A percentile compares a stretch with the other conserved stretches of the same genome.
Evolutionary conservation across 2,329 filamentous ascomycete species (phyloP).

Genomic region (Gyromitra esculenta): DNA sequence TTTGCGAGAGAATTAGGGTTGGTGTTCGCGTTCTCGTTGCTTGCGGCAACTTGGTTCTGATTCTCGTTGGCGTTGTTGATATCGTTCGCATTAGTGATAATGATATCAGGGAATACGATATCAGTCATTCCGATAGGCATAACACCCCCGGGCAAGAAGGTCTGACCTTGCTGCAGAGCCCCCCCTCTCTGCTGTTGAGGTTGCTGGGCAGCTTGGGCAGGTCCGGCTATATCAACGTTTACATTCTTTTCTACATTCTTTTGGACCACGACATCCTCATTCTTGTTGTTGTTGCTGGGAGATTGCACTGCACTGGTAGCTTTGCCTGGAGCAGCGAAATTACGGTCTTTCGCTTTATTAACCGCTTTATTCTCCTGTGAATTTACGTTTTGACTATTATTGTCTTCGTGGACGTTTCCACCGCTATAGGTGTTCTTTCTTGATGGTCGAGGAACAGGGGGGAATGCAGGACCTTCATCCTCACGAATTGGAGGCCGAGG

Average conservation of each 20-base stretch:
- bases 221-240: slow-evolving; percentile 45
- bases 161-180: slow-evolving; percentile 45
- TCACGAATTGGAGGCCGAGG: slow-evolving; percentile 10
- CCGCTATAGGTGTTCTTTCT: slow-evolving; percentile 43
- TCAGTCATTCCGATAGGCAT: slow-evolving; percentile 55
- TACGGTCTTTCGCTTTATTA: slow-evolving; percentile 42
- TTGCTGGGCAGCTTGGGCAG: slow-evolving; percentile 19
- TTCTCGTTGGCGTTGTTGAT: slow-evolving; percentile 57
- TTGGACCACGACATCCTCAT: slow-evolving; percentile 47
- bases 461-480: slow-evolving; percentile 32
- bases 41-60: slow-evolving; percentile 53
- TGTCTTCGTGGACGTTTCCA: slow-evolving; percentile 52
- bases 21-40: slow-evolving; percentile 54
- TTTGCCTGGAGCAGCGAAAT: slow-evolving; percentile 28
- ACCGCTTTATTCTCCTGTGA: slow-evolving; percentile 23
- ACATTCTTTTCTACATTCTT: slow-evolving; percentile 53
- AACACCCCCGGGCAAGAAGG: slow-evolving; percentile 54
- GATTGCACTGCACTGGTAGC: background rate
- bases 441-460: slow-evolving; percentile 32
- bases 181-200: slow-evolving; percentile 20
- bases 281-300: slow-evolving; percentile 39
- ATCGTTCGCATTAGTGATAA: slow-evolving; percentile 55
- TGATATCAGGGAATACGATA: slow-evolving; percentile 55
- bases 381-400: slow-evolving; percentile 37
- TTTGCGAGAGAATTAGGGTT: slow-evolving; percentile 54